A percentile compares a stretch with the other conserved stretches of the same genome.
Evolutionary conservation across 805 yeast species (phyloP).

Genomic region (Metschnikowia kunwiensis): DNA sequence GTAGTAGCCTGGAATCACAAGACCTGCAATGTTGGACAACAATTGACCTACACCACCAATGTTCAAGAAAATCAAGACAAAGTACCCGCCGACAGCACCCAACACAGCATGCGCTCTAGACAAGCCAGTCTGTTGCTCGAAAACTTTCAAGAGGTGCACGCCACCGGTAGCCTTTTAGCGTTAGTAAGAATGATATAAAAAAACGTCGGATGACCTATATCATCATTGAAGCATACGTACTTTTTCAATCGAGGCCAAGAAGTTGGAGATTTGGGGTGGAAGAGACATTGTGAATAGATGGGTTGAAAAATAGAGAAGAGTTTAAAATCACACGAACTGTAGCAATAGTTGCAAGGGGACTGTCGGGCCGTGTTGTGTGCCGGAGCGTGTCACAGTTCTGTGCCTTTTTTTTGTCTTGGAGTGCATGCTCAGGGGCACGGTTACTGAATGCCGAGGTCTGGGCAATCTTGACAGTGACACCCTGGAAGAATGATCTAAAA

Average conservation of each 20-base stretch:
- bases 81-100: slow-evolving; percentile 62
- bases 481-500: too few species aligned
- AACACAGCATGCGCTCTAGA: slow-evolving; percentile 87
- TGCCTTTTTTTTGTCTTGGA: too few species aligned
- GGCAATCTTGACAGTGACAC: too few species aligned
- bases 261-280: slow-evolving; percentile 17
- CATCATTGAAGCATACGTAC: slow-evolving; percentile 11
- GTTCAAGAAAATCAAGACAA: slow-evolving; percentile 79
- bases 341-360: slow-evolving; percentile 6
- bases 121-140: slow-evolving; percentile 44
- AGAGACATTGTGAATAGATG: slow-evolving; percentile 13
- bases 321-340: slow-evolving; percentile 1
- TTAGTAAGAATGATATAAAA: slow-evolving; percentile 5
- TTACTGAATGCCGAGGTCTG: too few species aligned
- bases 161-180: slow-evolving; percentile 31
- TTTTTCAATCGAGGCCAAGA: slow-evolving; percentile 17
- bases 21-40: slow-evolving; percentile 88
- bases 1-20: slow-evolving; percentile 84
- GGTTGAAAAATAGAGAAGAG: slow-evolving; percentile 1
- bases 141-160: slow-evolving; percentile 30
- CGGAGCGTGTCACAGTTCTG: slow-evolving; percentile 2
- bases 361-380: slow-evolving; percentile 5
- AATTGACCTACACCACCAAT: slow-evolving; percentile 95
- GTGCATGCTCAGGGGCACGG: too few species aligned
- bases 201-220: background rate